phyloP scores from a whole-genome alignment of 2,329 filamentous ascomycete species.

The Colletotrichum eremochloae region DNA sequence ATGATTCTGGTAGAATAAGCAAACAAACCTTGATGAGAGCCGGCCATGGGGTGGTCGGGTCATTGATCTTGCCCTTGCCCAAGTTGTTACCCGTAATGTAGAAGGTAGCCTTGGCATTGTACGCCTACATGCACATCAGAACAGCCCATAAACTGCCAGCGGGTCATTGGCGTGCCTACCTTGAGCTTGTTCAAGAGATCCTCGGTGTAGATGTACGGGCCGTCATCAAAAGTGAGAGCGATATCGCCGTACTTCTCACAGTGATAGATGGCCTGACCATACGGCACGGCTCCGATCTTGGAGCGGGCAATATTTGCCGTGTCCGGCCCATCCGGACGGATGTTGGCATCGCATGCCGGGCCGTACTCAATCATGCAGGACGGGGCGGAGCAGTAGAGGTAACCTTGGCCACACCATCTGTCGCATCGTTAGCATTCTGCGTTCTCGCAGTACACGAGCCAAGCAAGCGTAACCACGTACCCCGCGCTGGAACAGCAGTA shows the following conservation, averaged over 20 bases:
- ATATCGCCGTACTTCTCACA: conserved; percentile 69
- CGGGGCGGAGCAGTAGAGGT: conserved; percentile 71
- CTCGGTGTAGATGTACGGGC: conserved; percentile 58
- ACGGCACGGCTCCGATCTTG: conserved; percentile 65
- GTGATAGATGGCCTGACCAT: conserved; percentile 69
- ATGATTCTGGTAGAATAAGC: background rate
- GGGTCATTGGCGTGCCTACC: conserved; percentile 51
- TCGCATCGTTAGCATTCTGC: background rate
- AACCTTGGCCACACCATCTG: conserved; percentile 68
- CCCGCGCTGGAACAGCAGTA: conserved; percentile 60
- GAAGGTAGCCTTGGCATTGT: conserved; percentile 76
- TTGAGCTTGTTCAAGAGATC: conserved; percentile 56
- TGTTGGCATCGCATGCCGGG: conserved; percentile 72
- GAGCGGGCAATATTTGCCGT: conserved; percentile 67
- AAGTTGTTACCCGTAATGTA: conserved; percentile 64
- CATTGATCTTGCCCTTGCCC: conserved; percentile 63
- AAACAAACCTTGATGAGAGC: conserved; percentile 50
- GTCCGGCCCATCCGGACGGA: conserved; percentile 63
- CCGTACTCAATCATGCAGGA: conserved; percentile 73
- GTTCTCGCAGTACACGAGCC: background rate
- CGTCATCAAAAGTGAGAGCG: conserved; percentile 63
- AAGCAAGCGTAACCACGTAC: conserved; percentile 46
- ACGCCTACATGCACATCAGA: conserved; percentile 49
- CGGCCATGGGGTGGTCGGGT: conserved; percentile 55
- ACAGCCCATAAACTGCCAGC: background rate